These are phyloP conservation scores for Phaeosphaeria sp. DNA, from an alignment of 2,329 filamentous ascomycete species.

Conservation along the genomic window DNA sequence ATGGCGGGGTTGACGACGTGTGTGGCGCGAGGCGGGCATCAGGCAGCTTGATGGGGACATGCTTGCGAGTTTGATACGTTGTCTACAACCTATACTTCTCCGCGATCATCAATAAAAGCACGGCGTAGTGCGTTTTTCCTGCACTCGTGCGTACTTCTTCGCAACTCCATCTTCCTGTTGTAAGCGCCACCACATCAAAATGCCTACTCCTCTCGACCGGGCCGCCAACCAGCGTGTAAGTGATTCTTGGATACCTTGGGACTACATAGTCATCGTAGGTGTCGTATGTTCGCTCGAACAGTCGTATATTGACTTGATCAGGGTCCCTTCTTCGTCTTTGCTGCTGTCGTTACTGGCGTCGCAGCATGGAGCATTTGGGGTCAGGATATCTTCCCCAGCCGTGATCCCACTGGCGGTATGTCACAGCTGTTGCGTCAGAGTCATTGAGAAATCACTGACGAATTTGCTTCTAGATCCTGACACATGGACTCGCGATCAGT, in stretches of 20 bases:
- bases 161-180: not conserved
- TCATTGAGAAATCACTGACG: not conserved
- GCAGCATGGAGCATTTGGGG: constrained; percentile 88
- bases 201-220: constrained; percentile 59
- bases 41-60: constrained; percentile 5
- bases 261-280: constrained; percentile 32
- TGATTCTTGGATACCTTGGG: constrained; percentile 23
- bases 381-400: constrained; percentile 78
- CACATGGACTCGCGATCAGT: constrained; percentile 79
- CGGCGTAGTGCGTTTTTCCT: not conserved
- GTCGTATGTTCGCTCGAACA: constrained; percentile 4
- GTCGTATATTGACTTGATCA: constrained; percentile 14
- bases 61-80: constrained; percentile 13
- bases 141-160: not conserved
- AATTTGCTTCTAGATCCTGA: constrained; percentile 60
- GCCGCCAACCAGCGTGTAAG: constrained; percentile 54
- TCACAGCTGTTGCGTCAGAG: constrained; percentile 1
- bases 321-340: constrained; percentile 63
- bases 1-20: constrained; percentile 31
- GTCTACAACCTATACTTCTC: constrained; percentile 7
- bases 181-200: constrained; percentile 27
- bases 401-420: constrained; percentile 80
- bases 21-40: constrained; percentile 26
- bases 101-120: not conserved
- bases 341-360: constrained; percentile 80